Base-by-base conservation (phyloP, 139 green algal genomes). In the Penium margaritaceum region DNA sequence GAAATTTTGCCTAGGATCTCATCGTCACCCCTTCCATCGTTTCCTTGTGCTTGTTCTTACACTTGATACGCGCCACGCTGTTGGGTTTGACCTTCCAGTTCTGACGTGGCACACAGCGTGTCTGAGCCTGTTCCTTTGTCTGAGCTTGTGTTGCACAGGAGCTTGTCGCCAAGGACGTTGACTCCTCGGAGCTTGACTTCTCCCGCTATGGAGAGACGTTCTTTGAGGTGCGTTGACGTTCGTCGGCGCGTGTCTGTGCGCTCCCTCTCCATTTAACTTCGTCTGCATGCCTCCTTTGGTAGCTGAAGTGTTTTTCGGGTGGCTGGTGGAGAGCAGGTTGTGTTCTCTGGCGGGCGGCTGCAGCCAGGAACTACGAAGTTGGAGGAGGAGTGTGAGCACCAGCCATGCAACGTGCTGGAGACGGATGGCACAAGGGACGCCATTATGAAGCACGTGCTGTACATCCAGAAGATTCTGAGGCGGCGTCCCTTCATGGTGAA, bases 401-500 rank as follows among this genome's bases (percentile, higher is more conserved):
- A 79, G 61, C 34, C 32, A 14, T 76, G 44, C 27, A 67, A 65
- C 70, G 72, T 79, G 32, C 41, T 79, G 21, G 38, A 17, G 19
- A 70, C n/a, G 9, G 27, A 30, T 14, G 37, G 65, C 19, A 63
- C 47, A 19, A 66, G 27, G 47, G 38, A 75, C 33, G 51, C 27
- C 44, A 67, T 79, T 33, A 15, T 79, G 24, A 33, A 12, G 15
- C 35, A 76, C 33, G 64, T 79, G 7, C 38, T 75, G 21, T 79
- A 68, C 63, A 38, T 79, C 21, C 72, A 79, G 36, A 79, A 79
- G 72, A 75, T 79, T 44, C 46, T 79, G 19, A 65, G 91, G 77
- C 88, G 92, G 21, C 86, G 92, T 0, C 92, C 92, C 2, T 97
- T 97, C 84, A 82, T 97, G 80, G 86, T 97, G 21, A 92, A 93